These are phyloP conservation scores for Colletotrichum brevisporum DNA, from an alignment of 2,329 filamentous ascomycete genomes.

Conservation along the genomic window DNA sequence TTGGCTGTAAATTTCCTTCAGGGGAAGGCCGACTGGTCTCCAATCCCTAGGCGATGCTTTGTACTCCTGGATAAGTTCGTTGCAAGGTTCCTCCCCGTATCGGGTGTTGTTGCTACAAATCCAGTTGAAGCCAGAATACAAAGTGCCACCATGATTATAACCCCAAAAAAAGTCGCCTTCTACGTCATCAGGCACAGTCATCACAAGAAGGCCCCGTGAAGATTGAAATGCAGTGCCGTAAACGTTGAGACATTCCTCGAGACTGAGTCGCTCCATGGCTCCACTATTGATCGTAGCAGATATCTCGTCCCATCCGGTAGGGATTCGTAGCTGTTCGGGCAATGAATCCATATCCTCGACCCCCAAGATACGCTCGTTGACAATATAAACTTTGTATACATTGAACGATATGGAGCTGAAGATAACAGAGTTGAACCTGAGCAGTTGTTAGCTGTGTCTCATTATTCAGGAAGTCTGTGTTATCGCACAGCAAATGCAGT, in stretches of 20 bases:
- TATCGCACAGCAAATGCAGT: constrained; percentile 3
- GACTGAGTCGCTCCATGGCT: neutral
- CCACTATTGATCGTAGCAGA: too few relatives aligned
- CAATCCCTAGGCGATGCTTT: neutral
- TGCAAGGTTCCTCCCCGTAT: neutral
- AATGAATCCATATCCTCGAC: too few relatives aligned
- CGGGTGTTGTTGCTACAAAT: neutral
- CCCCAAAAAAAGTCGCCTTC: too few relatives aligned
- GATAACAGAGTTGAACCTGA: neutral
- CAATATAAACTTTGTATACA: rapidly evolving
- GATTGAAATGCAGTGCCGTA: neutral
- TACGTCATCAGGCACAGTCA: too few relatives aligned
- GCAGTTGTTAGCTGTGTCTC: neutral
- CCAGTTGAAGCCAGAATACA: neutral
- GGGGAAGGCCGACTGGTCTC: too few relatives aligned
- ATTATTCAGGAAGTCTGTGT: neutral
- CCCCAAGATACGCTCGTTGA: rapidly evolving
- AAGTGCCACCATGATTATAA: too few relatives aligned
- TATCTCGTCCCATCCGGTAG: too few relatives aligned
- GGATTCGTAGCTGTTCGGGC: too few relatives aligned
- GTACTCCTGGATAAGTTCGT: neutral
- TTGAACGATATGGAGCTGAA: constrained; percentile 1
- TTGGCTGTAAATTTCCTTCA: neutral
- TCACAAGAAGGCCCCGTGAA: neutral
- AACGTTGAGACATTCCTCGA: neutral